These are phyloP conservation scores for Cubamyces sp. DNA, from an alignment of 768 basidiomycete species.

Conservation along the genomic window DNA sequence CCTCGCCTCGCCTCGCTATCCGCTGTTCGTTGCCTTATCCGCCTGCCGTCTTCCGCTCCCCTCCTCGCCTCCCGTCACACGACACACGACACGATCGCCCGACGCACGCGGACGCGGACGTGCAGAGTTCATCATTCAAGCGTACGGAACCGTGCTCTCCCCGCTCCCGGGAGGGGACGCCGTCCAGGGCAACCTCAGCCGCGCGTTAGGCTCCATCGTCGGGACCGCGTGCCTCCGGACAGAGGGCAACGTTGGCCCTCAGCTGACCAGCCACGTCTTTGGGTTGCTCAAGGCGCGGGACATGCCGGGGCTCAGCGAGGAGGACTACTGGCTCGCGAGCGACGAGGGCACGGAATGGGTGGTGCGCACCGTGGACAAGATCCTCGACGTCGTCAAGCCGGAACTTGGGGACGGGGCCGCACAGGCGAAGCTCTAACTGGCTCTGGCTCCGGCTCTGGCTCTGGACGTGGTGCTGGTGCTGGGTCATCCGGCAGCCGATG, in stretches of 20 bases:
- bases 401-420: slow-evolving; percentile 41
- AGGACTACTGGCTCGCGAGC: slow-evolving; percentile 79
- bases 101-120: not conserved
- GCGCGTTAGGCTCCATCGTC: slow-evolving; percentile 81
- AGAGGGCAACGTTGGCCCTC: slow-evolving; percentile 83
- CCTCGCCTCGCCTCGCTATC: not conserved
- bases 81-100: no score
- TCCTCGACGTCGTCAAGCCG: slow-evolving; percentile 70
- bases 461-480: not conserved
- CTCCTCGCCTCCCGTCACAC: not conserved
- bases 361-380: slow-evolving; percentile 77
- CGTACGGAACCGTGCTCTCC: slow-evolving; percentile 77
- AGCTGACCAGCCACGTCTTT: slow-evolving; percentile 87
- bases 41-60: not conserved
- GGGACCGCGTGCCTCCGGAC: slow-evolving; percentile 86
- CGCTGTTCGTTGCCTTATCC: not conserved
- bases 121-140: slow-evolving; percentile 84
- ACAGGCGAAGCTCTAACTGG: slow-evolving; percentile 64
- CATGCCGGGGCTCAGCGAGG: slow-evolving; percentile 59
- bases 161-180: slow-evolving; percentile 64
- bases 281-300: slow-evolving; percentile 85
- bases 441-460: slow-evolving; percentile 3
- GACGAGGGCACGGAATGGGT: slow-evolving; percentile 93
- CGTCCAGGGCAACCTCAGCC: slow-evolving; percentile 83
- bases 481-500: not conserved